A percentile compares a stretch with the other conserved stretches of the same genome.
These are phyloP conservation scores for Fulvia fulva DNA, from an alignment of 2,329 filamentous ascomycete species.

Conservation along the genomic window DNA sequence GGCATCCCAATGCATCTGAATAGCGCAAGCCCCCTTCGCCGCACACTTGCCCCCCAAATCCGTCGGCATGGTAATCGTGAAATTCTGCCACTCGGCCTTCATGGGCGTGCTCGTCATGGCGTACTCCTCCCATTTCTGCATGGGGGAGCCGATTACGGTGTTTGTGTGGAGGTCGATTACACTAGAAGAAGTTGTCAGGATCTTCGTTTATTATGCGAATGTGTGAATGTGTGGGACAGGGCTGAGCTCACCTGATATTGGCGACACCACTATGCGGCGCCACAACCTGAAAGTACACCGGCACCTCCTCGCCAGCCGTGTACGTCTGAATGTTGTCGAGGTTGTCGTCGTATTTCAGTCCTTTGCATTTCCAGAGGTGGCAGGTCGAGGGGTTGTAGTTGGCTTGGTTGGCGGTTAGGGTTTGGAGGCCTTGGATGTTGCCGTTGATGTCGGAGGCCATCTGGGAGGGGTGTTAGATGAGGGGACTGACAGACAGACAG, in stretches of 20 bases:
- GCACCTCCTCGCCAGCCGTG: constrained; percentile 47
- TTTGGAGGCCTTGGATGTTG: constrained; percentile 55
- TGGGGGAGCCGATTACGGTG: constrained; percentile 48
- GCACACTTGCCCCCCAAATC: constrained; percentile 46
- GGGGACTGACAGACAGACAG: not conserved
- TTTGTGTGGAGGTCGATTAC: constrained; percentile 48
- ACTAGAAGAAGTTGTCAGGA: not conserved
- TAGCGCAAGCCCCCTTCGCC: constrained; percentile 49
- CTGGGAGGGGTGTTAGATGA: constrained; percentile 41
- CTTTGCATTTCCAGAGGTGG: constrained; percentile 41
- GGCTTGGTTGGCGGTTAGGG: constrained; percentile 38
- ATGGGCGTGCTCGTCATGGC: constrained; percentile 46
- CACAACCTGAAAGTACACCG: constrained; percentile 45
- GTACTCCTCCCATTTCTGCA: constrained; percentile 55
- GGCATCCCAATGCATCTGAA: constrained; percentile 63
- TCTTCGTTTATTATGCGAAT: no score
- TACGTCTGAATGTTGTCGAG: constrained; percentile 50
- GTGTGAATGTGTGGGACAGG: not conserved
- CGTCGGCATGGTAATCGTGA: constrained; percentile 52
- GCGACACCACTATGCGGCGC: constrained; percentile 54
- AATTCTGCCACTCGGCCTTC: constrained; percentile 45
- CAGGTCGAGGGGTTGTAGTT: constrained; percentile 26
- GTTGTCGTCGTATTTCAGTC: constrained; percentile 56
- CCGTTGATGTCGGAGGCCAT: constrained; percentile 53
- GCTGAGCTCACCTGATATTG: constrained; percentile 53